Percentiles rank a stretch among this genome's conserved stretches.
Evolutionary conservation across 2,329 filamentous ascomycete genomes (phyloP).

Genomic region (Pseudocercospora musae): DNA sequence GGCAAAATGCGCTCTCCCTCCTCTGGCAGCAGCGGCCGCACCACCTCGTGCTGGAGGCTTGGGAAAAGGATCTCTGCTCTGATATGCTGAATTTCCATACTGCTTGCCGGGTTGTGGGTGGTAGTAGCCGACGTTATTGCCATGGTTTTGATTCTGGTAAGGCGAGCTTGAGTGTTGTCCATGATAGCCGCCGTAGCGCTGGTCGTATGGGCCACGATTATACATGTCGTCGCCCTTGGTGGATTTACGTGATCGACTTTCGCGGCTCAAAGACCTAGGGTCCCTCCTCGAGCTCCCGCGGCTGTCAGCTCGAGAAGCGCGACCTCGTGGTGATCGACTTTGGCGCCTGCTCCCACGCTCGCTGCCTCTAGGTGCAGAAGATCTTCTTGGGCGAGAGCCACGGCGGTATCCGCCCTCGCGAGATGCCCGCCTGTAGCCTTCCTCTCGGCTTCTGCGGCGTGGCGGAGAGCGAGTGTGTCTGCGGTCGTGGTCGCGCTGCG

Average conservation of each 20-base stretch:
- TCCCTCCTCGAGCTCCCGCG: constrained; percentile 18
- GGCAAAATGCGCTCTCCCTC: constrained; percentile 58
- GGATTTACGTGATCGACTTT: constrained; percentile 22
- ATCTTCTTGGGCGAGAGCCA: not conserved
- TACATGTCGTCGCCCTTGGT: constrained; percentile 32
- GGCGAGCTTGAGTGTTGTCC: constrained; percentile 39
- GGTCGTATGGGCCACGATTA: constrained; percentile 29
- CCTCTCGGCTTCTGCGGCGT: constrained; percentile 9
- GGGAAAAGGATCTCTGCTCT: constrained; percentile 22
- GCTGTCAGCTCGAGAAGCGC: constrained; percentile 10
- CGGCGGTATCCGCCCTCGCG: constrained; percentile 9
- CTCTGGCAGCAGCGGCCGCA: constrained; percentile 37
- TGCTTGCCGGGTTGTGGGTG: constrained; percentile 42
- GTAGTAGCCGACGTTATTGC: constrained; percentile 42
- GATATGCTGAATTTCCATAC: constrained; percentile 26
- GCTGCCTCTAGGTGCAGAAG: constrained; percentile 8
- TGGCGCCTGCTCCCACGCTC: constrained; percentile 14
- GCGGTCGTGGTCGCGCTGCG: constrained; percentile 10
- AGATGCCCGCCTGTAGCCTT: constrained; percentile 3
- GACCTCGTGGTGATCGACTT: constrained; percentile 22
- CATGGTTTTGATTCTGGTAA: constrained; percentile 60
- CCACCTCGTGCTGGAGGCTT: constrained; percentile 40
- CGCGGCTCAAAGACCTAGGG: constrained; percentile 24
- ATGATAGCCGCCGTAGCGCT: constrained; percentile 40
- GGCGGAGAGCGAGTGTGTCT: constrained; percentile 25